Conservation (phyloP, 352 stramenopile genomes). For the Globisporangium rhizosaccharum region DNA sequence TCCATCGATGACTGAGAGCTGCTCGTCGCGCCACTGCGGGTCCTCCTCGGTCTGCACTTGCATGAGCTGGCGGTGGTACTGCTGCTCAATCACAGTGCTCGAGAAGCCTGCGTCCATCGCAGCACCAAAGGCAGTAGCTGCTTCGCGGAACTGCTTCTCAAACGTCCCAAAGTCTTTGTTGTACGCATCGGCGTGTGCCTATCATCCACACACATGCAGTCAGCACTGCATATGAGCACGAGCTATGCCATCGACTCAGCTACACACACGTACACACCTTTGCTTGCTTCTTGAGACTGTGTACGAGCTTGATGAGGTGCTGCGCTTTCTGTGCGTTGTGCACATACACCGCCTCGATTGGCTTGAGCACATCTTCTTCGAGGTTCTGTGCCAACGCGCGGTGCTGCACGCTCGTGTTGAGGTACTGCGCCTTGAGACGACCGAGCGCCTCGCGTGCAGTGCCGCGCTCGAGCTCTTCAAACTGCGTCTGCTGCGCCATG, state of each 20-base stretch:
- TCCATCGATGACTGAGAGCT: slow-evolving; percentile 2
- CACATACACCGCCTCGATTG: slow-evolving; percentile 56
- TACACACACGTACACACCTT: slow-evolving; percentile 27
- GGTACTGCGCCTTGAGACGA: slow-evolving; percentile 63
- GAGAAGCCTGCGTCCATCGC: slow-evolving; percentile 77
- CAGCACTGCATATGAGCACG: background rate
- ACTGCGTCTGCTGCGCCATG: slow-evolving; percentile 50
- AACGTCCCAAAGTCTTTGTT: slow-evolving; percentile 64
- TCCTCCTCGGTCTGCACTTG: slow-evolving; percentile 29
- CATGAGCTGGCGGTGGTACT: slow-evolving; percentile 50
- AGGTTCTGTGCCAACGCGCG: slow-evolving; percentile 60
- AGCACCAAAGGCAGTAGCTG: slow-evolving; percentile 44
- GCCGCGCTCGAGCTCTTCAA: slow-evolving; percentile 51
- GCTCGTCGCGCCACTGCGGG: slow-evolving; percentile 4
- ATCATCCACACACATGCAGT: background rate
- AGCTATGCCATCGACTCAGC: background rate
- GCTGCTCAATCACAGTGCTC: slow-evolving; percentile 58
- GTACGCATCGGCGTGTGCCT: slow-evolving; percentile 64
- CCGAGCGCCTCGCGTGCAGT: slow-evolving; percentile 53
- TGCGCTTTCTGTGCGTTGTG: slow-evolving; percentile 51
- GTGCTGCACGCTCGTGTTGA: slow-evolving; percentile 83
- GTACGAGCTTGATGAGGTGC: slow-evolving; percentile 46
- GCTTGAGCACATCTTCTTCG: slow-evolving; percentile 69
- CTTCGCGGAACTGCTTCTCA: slow-evolving; percentile 70
- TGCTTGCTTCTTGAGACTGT: slow-evolving; percentile 70